Base-by-base conservation (phyloP, 495 filamentous ascomycete genomes). In the Lichenothelia convexa region DNA sequence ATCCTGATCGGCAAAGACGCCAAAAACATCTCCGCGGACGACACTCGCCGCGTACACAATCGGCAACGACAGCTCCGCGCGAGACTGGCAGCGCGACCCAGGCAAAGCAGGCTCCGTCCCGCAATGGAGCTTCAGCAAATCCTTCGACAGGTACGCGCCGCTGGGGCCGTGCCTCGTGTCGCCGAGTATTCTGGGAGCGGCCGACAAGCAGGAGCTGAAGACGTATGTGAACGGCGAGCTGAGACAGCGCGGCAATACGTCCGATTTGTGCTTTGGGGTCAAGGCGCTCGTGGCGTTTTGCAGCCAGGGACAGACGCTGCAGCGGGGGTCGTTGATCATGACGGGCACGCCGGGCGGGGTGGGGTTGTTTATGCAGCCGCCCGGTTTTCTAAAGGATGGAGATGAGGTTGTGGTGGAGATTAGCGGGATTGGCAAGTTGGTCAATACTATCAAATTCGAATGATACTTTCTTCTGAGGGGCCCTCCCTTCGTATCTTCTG, bases 321-420 rank as follows among this genome's bases (percentile, higher is more conserved):
- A 48, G 34, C 41, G 37, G n/a, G 54, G 54, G 3, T 48, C 43
- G 5, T 42, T 57, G 20, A 46, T 57, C 19, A 53, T 55, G 47
- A 57, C 54, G 7, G 54, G 54, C 4, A 57, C 53, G 8, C 46
- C 46, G n/a, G 21, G 18, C 12, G 43, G 42, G 18, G 62, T 65
- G 6, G 63, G 53, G 0, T 57, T 62, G 8, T 65, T 64, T 21
- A 72, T 67, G 62, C 70, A 66, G 30, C 24, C 24, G 24, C 58
- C 63, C 49, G 59, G 64, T 34, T 72, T 61, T 32, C 47, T 78
- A 42, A 67, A 68, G 50, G 55, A 65, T 26, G 71, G 66, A 0
- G 71, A 75, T 47, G 63, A 70, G 34, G 71, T 78, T 6, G 62
- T 66, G 35, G 70, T 78, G 5, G 56, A 68, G 49, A 53, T 74